Percentiles rank a stretch among this genome's conserved stretches.
Evolutionary conservation across 345 rosid species (phyloP).

Genomic region (Aquilaria yunnanensis): DNA sequence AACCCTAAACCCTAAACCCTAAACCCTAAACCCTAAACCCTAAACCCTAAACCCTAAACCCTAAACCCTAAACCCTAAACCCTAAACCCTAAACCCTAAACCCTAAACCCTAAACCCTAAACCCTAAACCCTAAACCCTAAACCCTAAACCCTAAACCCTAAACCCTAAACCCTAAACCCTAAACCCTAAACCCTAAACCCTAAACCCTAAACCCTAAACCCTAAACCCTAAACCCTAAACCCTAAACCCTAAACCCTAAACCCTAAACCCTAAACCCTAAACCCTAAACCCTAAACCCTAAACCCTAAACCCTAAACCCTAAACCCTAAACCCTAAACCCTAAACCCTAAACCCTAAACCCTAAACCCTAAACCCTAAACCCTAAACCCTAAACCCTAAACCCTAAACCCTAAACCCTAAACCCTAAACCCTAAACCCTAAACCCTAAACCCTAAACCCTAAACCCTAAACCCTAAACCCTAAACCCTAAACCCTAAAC

Average conservation of each 20-base stretch:
- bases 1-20: neutral
- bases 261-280: neutral
- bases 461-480: neutral
- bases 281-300: neutral
- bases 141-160: neutral
- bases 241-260: too few species aligned
- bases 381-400: neutral
- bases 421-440: too few species aligned
- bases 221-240: neutral
- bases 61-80: neutral
- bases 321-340: neutral
- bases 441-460: too few species aligned
- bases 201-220: neutral
- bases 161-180: neutral
- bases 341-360: neutral
- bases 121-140: neutral
- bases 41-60: neutral
- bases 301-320: neutral
- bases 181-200: neutral
- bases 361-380: too few species aligned
- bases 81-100: neutral
- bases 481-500: neutral
- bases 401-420: neutral
- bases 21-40: neutral
- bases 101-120: neutral